Evolutionary conservation across 2,329 filamentous ascomycete species (phyloP), one percentile per base, ranked within the genome.

Genomic region (Myriosclerotinia curreyana): DNA sequence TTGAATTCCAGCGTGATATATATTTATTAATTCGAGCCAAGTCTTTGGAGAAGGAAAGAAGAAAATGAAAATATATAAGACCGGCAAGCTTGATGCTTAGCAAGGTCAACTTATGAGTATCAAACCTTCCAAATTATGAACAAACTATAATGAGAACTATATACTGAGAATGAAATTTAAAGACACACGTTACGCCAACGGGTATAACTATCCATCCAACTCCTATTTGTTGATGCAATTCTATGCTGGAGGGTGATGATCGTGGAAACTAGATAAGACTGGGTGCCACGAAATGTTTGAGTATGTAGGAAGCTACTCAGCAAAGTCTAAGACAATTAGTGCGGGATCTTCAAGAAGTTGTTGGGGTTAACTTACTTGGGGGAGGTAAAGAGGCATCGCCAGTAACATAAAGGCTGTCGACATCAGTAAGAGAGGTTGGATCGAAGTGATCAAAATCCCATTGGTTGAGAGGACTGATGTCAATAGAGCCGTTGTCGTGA

Each of bases 11-110:
- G 34, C 25, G 46, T 46, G 40, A 58, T 22, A 25, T 48, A 7
- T 48, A 22, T 58, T 48, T 34, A 46, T 48, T 11, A 15, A 36
- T 59, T 12, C n/a, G 22, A 59, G 31, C 40, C 40, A 20, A 25
- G 8, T 22, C 28, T 48, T 48, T 59, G 31, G 22, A 48, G 42
- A 48, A 58, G 44, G n/a, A 6, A 48, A 48, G 9, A 17, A 34
- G 12, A 20, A 36, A 46, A 22, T 36, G 28, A 5, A 59, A 48
- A 48, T 48, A 48, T 48, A 34, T 5, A 46, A 36, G 54, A 48
- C 42, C 42, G 9, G 42, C n/a, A 22, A 58, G 31, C 55, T 58
- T 58, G n/a, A 38, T 48, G 55, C 55, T 36, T 25, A 48, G 31
- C n/a, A 48, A n/a, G 28, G 20, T 31, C 15, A 25, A 8, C 11